These are phyloP conservation scores for Boletus sensibilis DNA, from an alignment of 768 basidiomycete species.

Conservation along the genomic window DNA sequence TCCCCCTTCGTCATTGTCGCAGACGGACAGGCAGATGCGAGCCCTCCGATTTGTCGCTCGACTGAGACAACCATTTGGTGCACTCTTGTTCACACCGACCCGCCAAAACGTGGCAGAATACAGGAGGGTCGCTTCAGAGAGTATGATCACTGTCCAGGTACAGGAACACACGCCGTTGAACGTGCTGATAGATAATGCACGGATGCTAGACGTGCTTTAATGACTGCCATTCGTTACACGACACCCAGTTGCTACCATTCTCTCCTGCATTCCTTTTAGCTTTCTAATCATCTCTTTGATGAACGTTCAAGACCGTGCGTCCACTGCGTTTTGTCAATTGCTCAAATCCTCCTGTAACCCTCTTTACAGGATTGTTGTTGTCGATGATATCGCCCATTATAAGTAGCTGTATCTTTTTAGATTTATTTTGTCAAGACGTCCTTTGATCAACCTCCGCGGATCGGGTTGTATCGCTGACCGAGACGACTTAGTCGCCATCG, in stretches of 20 bases:
- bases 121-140: conserved; percentile 9
- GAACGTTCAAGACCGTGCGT: too few species aligned
- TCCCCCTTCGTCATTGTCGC: not conserved
- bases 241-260: not conserved
- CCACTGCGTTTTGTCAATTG: too few species aligned
- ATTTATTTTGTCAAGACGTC: not conserved
- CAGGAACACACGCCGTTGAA: not conserved
- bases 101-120: conserved; percentile 1
- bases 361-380: too few species aligned
- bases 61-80: conserved; percentile 9
- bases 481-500: too few species aligned
- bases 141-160: conserved; percentile 5
- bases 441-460: too few species aligned
- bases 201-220: conserved; percentile 10
- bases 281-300: too few species aligned
- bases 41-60: not conserved
- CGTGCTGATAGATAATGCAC: not conserved
- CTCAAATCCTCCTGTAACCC: too few species aligned
- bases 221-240: too few species aligned
- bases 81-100: conserved; percentile 5
- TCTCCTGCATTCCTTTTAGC: too few species aligned
- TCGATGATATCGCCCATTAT: not conserved
- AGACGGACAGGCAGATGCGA: not conserved
- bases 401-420: not conserved
- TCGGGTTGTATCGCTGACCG: too few species aligned